Percentiles rank a stretch among this genome's conserved stretches.
Conservation (phyloP, 2,329 filamentous ascomycete genomes). For the Cladosporium austrohemisphaericum region DNA sequence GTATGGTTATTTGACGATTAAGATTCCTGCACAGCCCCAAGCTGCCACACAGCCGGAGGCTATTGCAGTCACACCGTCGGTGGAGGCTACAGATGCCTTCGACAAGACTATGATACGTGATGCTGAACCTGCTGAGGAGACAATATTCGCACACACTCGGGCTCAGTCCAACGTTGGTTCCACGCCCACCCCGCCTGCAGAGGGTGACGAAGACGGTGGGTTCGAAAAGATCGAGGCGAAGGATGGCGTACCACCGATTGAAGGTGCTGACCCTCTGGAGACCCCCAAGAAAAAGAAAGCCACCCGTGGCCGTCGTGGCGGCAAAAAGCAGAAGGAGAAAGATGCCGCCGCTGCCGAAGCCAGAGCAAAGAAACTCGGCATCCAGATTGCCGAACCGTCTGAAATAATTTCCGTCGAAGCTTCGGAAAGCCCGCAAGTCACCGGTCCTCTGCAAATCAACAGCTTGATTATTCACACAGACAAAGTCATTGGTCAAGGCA, state of each 20-base stretch:
- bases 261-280: slow-evolving; percentile 26
- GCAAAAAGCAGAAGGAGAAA: slow-evolving; percentile 42
- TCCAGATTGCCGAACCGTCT: slow-evolving; percentile 38
- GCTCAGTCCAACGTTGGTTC: background rate
- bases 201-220: slow-evolving; percentile 15
- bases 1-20: slow-evolving; percentile 9
- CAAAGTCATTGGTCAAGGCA: slow-evolving; percentile 67
- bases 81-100: slow-evolving; percentile 1
- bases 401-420: slow-evolving; percentile 44
- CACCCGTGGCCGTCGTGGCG: slow-evolving; percentile 47
- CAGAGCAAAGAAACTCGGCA: slow-evolving; percentile 34
- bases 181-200: background rate
- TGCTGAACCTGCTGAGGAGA: slow-evolving; percentile 34
- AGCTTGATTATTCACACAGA: slow-evolving; percentile 59
- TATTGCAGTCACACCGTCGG: slow-evolving; percentile 6
- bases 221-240: slow-evolving; percentile 18
- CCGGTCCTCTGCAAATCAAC: slow-evolving; percentile 55
- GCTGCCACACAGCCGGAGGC: slow-evolving; percentile 1
- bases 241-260: slow-evolving; percentile 20
- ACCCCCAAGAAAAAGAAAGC: slow-evolving; percentile 48
- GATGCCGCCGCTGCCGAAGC: slow-evolving; percentile 27
- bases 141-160: slow-evolving; percentile 22
- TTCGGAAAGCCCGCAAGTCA: slow-evolving; percentile 40
- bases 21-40: slow-evolving; percentile 4
- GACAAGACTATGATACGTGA: slow-evolving; percentile 26